Percentiles rank a stretch among this genome's conserved stretches.
Evolutionary conservation across 495 filamentous ascomycete species (phyloP).

Genomic region (Aspergillus carlsbadensis): DNA sequence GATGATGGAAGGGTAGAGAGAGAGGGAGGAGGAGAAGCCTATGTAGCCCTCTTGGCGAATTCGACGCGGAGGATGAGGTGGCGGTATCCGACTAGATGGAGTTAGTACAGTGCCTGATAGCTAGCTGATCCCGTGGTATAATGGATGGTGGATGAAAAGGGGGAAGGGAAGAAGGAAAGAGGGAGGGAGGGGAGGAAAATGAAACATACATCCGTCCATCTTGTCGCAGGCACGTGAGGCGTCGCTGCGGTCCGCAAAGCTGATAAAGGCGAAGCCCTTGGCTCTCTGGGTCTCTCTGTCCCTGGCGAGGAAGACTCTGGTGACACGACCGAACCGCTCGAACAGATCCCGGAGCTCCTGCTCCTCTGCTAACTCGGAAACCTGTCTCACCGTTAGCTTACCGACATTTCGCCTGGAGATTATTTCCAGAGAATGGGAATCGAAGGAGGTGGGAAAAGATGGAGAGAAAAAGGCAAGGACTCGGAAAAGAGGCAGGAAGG

Average conservation of each 20-base stretch:
- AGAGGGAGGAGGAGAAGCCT: constrained; percentile 23
- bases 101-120: no score
- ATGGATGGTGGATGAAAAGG: neutral
- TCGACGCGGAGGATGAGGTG: constrained; percentile 89
- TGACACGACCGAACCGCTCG: constrained; percentile 94
- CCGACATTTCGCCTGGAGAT: neutral
- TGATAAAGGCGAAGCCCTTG: constrained; percentile 98
- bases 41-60: constrained; percentile 80
- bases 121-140: no score
- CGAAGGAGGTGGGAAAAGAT: no score
- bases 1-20: no score
- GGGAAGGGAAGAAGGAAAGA: neutral
- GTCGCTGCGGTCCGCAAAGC: constrained; percentile 84
- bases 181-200: neutral
- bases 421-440: constrained; percentile 1
- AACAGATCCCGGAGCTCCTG: constrained; percentile 93
- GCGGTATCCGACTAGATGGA: constrained; percentile 68
- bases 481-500: constrained; percentile 6
- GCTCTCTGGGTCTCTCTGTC: constrained; percentile 91
- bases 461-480: no score
- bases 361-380: constrained; percentile 96
- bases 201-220: constrained; percentile 86
- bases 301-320: constrained; percentile 94
- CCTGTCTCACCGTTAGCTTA: constrained; percentile 47
- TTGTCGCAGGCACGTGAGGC: constrained; percentile 91